phyloP scores from a whole-genome alignment of 495 filamentous ascomycete species.

The Mytilinidion resinicola region DNA sequence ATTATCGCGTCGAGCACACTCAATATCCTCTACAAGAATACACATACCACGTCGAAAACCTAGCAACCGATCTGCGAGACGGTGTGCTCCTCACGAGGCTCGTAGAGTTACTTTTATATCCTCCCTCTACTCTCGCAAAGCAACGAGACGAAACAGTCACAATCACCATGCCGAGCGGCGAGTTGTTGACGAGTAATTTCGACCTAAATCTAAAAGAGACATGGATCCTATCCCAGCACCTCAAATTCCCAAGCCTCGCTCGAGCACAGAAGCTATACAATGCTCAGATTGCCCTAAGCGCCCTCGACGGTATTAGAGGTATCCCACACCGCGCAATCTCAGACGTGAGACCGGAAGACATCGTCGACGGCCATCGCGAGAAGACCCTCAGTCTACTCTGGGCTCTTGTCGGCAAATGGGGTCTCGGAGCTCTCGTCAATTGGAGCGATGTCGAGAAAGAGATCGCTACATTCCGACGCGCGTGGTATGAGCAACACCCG shows the following conservation, averaged over 20 bases:
- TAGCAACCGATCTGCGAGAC: conserved; percentile 60
- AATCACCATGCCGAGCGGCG: conserved; percentile 37
- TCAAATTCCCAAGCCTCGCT: conserved; percentile 55
- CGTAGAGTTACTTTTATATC: conserved; percentile 54
- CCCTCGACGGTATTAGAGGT: conserved; percentile 42
- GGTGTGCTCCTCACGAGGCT: conserved; percentile 55
- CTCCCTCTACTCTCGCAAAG: conserved; percentile 27
- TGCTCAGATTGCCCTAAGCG: conserved; percentile 51
- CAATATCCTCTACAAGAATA: conserved; percentile 57
- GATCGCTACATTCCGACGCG: conserved; percentile 30
- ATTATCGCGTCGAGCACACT: conserved; percentile 47
- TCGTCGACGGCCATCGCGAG: conserved; percentile 62
- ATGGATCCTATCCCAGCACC: conserved; percentile 50
- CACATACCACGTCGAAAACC: conserved; percentile 51
- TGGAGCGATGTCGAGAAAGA: conserved; percentile 50
- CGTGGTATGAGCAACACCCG: conserved; percentile 27
- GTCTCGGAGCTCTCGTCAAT: conserved; percentile 50
- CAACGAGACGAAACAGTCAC: conserved; percentile 32
- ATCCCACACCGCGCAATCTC: conserved; percentile 31
- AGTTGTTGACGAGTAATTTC: conserved; percentile 33
- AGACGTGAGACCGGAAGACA: conserved; percentile 51
- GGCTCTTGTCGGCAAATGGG: conserved; percentile 54
- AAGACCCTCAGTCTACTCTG: conserved; percentile 60
- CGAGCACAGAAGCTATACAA: conserved; percentile 58
- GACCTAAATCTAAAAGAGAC: conserved; percentile 24